Percentiles rank a stretch among this genome's conserved stretches.
These are phyloP conservation scores for Scalesia atractyloides DNA, from an alignment of 129 eudicot genomes.

Conservation along the genomic window DNA sequence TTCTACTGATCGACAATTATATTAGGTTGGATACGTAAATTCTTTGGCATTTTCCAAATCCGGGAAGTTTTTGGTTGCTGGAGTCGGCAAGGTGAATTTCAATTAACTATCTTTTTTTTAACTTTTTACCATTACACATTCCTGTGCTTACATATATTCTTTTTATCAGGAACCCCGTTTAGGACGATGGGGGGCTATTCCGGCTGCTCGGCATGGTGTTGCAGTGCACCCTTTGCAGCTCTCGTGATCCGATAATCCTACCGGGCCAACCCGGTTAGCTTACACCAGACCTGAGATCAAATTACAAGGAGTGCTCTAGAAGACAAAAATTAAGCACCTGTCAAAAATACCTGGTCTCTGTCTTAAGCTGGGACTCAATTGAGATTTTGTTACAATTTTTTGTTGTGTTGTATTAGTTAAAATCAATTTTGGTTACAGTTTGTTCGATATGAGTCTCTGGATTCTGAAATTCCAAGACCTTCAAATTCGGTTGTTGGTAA, in stretches of 20 bases:
- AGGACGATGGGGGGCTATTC: slow-evolving; percentile 91
- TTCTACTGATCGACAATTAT: not conserved
- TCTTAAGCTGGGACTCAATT: not conserved
- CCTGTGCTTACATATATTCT: not conserved
- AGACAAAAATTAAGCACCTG: not conserved
- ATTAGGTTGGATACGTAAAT: slow-evolving; percentile 85
- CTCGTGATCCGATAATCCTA: slow-evolving; percentile 33
- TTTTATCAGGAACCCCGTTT: slow-evolving; percentile 80
- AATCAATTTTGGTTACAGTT: slow-evolving; percentile 35
- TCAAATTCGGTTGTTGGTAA: not conserved
- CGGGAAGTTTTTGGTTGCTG: slow-evolving; percentile 85
- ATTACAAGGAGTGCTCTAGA: not conserved
- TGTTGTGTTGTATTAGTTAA: slow-evolving; percentile 36
- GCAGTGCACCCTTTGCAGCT: slow-evolving; percentile 57
- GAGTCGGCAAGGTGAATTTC: slow-evolving; percentile 75
- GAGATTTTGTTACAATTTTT: slow-evolving; percentile 16
- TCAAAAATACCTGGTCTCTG: not conserved
- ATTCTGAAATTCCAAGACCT: slow-evolving; percentile 13
- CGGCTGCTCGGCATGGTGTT: slow-evolving; percentile 76
- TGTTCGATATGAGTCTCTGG: not conserved
- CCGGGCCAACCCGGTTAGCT: not conserved
- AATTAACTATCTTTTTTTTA: not conserved
- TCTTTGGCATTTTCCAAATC: slow-evolving; percentile 83
- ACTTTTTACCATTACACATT: not conserved
- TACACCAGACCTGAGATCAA: slow-evolving; percentile 4